Percentiles rank a stretch among this genome's conserved stretches.
Evolutionary conservation across 2,329 filamentous ascomycete species (phyloP).

Genomic region (Neopestalotiopsis sp.): DNA sequence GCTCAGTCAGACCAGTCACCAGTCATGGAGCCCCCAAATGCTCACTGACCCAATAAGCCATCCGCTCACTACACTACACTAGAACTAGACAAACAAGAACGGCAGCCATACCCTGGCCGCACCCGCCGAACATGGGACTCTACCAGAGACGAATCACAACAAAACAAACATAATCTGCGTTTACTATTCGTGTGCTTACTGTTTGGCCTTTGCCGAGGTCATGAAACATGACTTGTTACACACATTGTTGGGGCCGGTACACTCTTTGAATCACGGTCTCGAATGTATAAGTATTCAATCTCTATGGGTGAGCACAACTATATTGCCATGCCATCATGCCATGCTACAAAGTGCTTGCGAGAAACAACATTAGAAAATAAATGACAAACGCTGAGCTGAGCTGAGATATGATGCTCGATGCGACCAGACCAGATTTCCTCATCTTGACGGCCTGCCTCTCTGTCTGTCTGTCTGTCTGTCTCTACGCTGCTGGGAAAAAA

Average conservation of each 20-base stretch:
- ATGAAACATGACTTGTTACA: neutral
- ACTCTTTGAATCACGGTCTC: neutral
- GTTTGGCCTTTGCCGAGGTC: neutral
- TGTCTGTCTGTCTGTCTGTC: too few relatives aligned
- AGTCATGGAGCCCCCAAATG: neutral
- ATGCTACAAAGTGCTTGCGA: neutral
- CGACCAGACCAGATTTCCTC: neutral
- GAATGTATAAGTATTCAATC: neutral
- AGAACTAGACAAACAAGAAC: neutral
- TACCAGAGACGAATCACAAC: neutral
- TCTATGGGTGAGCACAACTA: neutral
- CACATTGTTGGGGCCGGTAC: neutral
- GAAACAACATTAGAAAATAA: neutral
- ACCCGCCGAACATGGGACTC: neutral
- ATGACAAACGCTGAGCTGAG: neutral
- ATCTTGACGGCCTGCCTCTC: neutral
- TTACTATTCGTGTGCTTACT: neutral
- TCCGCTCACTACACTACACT: neutral
- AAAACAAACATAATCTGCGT: neutral
- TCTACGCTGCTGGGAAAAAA: neutral
- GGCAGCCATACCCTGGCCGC: neutral
- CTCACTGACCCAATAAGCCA: neutral
- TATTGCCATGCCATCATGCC: neutral
- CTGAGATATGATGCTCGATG: neutral
- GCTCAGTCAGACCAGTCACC: neutral